Conservation (phyloP, 2,329 filamentous ascomycete genomes). For the Fusarium vanettenii region DNA sequence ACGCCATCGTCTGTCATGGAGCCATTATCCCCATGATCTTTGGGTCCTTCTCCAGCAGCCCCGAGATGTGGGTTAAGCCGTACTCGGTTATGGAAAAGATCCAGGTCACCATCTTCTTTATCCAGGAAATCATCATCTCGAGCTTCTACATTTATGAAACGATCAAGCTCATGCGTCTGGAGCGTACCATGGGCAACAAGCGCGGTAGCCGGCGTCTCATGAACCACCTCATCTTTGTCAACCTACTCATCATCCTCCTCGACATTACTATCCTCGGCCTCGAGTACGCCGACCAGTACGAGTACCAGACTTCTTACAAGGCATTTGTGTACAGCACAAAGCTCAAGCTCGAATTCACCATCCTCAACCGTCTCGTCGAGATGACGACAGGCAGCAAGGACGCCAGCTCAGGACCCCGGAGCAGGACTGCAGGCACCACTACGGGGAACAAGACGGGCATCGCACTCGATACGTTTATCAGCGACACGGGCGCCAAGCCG, state of each 20-base stretch:
- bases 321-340: conserved; percentile 53
- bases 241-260: conserved; percentile 58
- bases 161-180: conserved; percentile 58
- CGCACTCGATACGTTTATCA: conserved; percentile 35
- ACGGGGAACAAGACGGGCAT: conserved; percentile 28
- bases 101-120: conserved; percentile 66
- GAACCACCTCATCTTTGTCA: conserved; percentile 58
- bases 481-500: conserved; percentile 19
- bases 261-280: conserved; percentile 56
- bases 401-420: conserved; percentile 38
- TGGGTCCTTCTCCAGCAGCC: conserved; percentile 56
- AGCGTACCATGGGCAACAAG: conserved; percentile 47
- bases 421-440: conserved; percentile 19
- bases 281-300: conserved; percentile 51
- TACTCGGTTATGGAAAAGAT: conserved; percentile 65
- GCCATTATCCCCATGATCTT: conserved; percentile 66
- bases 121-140: conserved; percentile 67
- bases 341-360: conserved; percentile 54
- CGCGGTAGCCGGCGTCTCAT: conserved; percentile 39
- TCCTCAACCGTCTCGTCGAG: conserved; percentile 53
- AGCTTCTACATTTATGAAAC: conserved; percentile 66
- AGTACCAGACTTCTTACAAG: conserved; percentile 53
- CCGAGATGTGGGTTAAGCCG: conserved; percentile 30
- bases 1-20: conserved; percentile 64
- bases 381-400: conserved; percentile 44